Evolutionary conservation across 371 early-diverging fungal species (phyloP), one percentile per base, ranked within the genome.

Genomic region (Phascolomyces articulosus): DNA sequence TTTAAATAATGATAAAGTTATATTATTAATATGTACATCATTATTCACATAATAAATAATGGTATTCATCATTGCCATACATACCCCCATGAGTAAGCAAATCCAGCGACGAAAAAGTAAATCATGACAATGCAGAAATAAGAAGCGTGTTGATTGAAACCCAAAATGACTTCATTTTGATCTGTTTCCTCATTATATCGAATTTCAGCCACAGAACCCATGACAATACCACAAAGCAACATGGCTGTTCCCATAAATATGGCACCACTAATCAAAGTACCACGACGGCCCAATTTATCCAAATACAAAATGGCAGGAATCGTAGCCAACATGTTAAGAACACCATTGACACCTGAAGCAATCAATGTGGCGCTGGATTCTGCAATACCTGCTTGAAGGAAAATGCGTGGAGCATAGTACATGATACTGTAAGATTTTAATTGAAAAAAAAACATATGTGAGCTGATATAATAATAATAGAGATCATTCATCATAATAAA

Each of bases 321-420:
- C 24, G 92, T 92, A 49, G 85, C 79, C 56, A 88, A 58, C 62
- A 90, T 79, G 69, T 92, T 91, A 49, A 92, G 74, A 58, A 88
- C 81, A 67, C 92, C 91, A 48, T 91, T 87, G 66, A 91, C 85
- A 53, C 88, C 91, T n/a, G 89, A 90, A n/a, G 91, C 92, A 49
- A 87, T 80, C 69, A 91, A 77, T 58, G 81, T 70, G 38, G 86
- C 78, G 31, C 85, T 69, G 58, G 65, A 55, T 4, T 40, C 70
- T 11, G 7, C 20, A 66, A 91, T 70, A 65, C 91, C 91, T 27
- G 90, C 87, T 55, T 86, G 86, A 63, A 82, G 65, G 83, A 92
- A 91, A 63, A 93, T 90, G 10, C 63, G 74, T n/a, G 90, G 88
- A 55, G 90, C 87, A 51, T 86, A 90, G 23, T 64, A 64, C 64